Conservation (phyloP, 495 filamentous ascomycete species). For the Penicillium paradoxum region DNA sequence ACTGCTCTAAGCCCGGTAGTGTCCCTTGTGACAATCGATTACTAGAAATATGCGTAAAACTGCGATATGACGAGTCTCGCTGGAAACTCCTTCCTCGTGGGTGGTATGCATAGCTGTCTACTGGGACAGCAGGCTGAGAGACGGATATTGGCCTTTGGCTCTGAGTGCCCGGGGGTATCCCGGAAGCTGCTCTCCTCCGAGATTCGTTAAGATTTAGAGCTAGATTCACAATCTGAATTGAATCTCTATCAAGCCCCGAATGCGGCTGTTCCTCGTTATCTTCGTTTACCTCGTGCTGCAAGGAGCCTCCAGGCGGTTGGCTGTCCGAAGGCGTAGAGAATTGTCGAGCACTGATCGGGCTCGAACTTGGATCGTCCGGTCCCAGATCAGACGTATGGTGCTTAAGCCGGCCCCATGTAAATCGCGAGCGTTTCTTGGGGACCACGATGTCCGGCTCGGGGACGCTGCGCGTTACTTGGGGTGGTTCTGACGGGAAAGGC, state of each 20-base stretch:
- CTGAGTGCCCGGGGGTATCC: slow-evolving; percentile 49
- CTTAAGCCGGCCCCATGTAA: slow-evolving; percentile 37
- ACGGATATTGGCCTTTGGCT: slow-evolving; percentile 42
- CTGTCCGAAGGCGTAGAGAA: slow-evolving; percentile 7
- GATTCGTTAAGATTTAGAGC: slow-evolving; percentile 86
- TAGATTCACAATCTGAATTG: slow-evolving; percentile 83
- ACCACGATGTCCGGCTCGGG: slow-evolving; percentile 30
- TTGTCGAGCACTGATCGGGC: slow-evolving; percentile 4
- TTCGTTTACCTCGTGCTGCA: slow-evolving; percentile 6
- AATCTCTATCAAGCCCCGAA: slow-evolving; percentile 60
- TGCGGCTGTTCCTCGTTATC: slow-evolving; percentile 12
- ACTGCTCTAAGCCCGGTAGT: slow-evolving; percentile 9
- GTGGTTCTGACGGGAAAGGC: slow-evolving; percentile 23
- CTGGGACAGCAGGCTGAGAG: slow-evolving; percentile 19
- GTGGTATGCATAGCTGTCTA: slow-evolving; percentile 16
- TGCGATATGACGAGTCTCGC: slow-evolving; percentile 15
- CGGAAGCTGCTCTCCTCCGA: slow-evolving; percentile 51
- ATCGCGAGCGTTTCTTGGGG: slow-evolving; percentile 38
- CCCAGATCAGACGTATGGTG: slow-evolving; percentile 20
- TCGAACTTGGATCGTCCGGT: slow-evolving; percentile 6
- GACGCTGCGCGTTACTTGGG: slow-evolving; percentile 29
- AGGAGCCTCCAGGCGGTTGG: slow-evolving; percentile 9
- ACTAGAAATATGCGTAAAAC: slow-evolving; percentile 12
- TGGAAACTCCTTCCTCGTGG: slow-evolving; percentile 12
- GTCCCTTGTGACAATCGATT: slow-evolving; percentile 10